Percentiles rank a stretch among this genome's conserved stretches.
These are phyloP conservation scores for Elsinoe arachidis DNA, from an alignment of 2,329 filamentous ascomycete genomes.

Conservation along the genomic window DNA sequence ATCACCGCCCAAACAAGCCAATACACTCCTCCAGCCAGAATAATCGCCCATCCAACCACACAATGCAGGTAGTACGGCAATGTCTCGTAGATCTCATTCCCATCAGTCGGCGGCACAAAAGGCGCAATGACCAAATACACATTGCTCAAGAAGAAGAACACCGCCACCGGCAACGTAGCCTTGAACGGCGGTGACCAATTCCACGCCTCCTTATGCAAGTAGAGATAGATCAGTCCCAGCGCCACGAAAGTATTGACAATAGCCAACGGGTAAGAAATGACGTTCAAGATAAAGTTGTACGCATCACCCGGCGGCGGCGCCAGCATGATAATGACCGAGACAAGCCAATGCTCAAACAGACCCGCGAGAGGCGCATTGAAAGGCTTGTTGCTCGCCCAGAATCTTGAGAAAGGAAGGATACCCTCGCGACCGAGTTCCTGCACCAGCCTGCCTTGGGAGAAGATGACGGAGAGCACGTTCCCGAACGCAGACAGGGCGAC, in stretches of 20 bases:
- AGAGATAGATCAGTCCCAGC: constrained; percentile 1
- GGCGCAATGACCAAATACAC: constrained; percentile 45
- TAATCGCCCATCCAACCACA: constrained; percentile 43
- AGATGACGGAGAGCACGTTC: constrained; percentile 59
- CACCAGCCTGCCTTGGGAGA: constrained; percentile 57
- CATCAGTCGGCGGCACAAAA: constrained; percentile 41
- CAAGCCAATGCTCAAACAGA: constrained; percentile 55
- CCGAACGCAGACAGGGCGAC: constrained; percentile 60
- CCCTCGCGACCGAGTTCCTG: constrained; percentile 60
- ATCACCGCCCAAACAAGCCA: constrained; percentile 45
- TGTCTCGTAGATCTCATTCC: constrained; percentile 45
- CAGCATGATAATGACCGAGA: constrained; percentile 57
- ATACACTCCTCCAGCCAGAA: constrained; percentile 43
- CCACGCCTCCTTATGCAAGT: constrained; percentile 23
- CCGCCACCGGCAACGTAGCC: constrained; percentile 40
- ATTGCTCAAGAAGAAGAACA: constrained; percentile 47
- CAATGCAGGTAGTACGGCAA: constrained; percentile 48
- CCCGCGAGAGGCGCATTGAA: constrained; percentile 55
- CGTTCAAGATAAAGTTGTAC: constrained; percentile 53
- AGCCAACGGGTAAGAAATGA: constrained; percentile 21
- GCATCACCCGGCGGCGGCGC: constrained; percentile 59
- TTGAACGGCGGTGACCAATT: constrained; percentile 43
- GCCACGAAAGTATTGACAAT: constrained; percentile 1
- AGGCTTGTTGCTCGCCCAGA: constrained; percentile 57
- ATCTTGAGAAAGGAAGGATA: constrained; percentile 51